Percentiles rank a stretch among this genome's conserved stretches.
These are phyloP conservation scores for Phlyctochytrium bullatum DNA, from an alignment of 192 early-diverging fungal genomes.

Conservation along the genomic window DNA sequence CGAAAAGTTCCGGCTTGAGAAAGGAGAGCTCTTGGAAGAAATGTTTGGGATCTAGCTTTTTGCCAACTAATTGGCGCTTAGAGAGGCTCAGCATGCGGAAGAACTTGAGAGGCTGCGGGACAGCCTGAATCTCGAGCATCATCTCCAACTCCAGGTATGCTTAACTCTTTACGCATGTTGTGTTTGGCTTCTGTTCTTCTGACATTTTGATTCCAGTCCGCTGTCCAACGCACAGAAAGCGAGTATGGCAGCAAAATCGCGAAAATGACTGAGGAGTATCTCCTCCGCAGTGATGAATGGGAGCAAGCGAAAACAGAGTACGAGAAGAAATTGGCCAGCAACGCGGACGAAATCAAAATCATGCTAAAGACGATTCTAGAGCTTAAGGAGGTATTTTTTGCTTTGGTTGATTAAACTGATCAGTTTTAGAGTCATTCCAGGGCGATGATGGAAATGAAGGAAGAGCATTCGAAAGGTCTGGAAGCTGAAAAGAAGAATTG, in stretches of 20 bases:
- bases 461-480: conserved; percentile 19
- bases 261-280: conserved; percentile 10
- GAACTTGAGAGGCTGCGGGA: conserved; percentile 22
- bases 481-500: conserved; percentile 28
- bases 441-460: conserved; percentile 10
- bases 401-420: conserved; percentile 7
- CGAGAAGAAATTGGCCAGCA: conserved; percentile 17
- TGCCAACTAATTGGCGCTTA: conserved; percentile 1
- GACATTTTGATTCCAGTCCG: conserved; percentile 7
- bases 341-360: conserved; percentile 28
- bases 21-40: conserved; percentile 5
- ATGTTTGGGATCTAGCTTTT: not conserved
- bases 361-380: conserved; percentile 16
- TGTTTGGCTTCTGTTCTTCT: not conserved
- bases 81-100: conserved; percentile 18
- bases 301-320: conserved; percentile 15
- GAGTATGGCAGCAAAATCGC: conserved; percentile 25
- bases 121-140: conserved; percentile 21
- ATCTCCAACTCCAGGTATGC: conserved; percentile 23
- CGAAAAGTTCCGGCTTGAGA: conserved; percentile 38
- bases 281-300: conserved; percentile 16
- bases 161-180: no score
- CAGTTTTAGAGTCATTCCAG: conserved; percentile 23
- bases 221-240: conserved; percentile 21
- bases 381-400: conserved; percentile 16